Conservation (phyloP, 2,329 filamentous ascomycete species). For the Penicillium glabrum region DNA sequence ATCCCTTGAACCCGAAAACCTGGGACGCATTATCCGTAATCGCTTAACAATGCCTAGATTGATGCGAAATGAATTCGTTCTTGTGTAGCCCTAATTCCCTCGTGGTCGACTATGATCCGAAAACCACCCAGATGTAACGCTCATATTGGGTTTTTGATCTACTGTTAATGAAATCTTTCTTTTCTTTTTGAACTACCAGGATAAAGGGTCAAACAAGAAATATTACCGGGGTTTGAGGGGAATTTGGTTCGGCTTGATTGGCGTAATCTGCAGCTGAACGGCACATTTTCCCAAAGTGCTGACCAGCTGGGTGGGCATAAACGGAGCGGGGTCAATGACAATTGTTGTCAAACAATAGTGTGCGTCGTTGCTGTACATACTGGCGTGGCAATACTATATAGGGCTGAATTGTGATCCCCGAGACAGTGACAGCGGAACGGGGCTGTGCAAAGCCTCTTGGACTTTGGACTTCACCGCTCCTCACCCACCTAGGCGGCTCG, state of each 20-base stretch:
- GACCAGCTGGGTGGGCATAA: slow-evolving; percentile 4
- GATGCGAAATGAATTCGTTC: neutral
- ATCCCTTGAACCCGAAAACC: neutral
- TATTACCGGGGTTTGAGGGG: neutral
- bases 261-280: slow-evolving; percentile 13
- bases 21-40: neutral
- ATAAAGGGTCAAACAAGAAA: neutral
- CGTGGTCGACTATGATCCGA: neutral
- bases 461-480: slow-evolving; percentile 19
- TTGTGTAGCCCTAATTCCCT: neutral
- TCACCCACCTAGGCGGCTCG: slow-evolving; percentile 13
- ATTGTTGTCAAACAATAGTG: neutral
- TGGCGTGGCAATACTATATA: neutral
- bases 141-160: neutral
- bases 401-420: neutral
- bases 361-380: neutral
- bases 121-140: neutral
- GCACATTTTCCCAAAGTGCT: slow-evolving; percentile 15
- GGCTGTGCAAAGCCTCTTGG: neutral
- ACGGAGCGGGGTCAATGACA: neutral
- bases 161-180: no score
- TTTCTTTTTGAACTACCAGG: no score
- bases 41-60: neutral
- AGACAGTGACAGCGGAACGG: neutral
- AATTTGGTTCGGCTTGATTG: slow-evolving; percentile 6